Evolutionary conservation across 768 basidiomycete species (phyloP), one percentile per base, ranked within the genome.

Genomic region (Scleroderma bovista): DNA sequence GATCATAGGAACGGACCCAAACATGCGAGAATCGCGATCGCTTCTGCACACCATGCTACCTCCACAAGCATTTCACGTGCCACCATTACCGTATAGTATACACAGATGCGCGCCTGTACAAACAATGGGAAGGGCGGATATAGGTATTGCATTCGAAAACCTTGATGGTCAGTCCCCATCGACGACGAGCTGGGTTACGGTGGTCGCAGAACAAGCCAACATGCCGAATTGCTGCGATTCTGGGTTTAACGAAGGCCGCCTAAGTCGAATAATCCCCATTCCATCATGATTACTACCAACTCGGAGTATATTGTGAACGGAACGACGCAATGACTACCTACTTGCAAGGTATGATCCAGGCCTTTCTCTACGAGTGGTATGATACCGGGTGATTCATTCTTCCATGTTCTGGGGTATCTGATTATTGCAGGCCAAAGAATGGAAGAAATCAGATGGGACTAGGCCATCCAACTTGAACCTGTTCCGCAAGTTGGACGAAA

Each of bases 291-390:
- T 49, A 58, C 59, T 2, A 59, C 65, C 2, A 66, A 71, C 50
- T 68, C 69, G 4, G 61, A 67, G 46, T 71, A 71, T 33, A 63
- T 69, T 0, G 62, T 63, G 17, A 65, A 67, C 37, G 69, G 66
- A 11, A 63, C 69, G 31, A 64, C 64, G 1, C 62, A 69, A 50
- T 69, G 68, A 66, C 38, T 67, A 10, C 64, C 64, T 5, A 24
- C 11, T 13, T 71, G 68, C 68, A 62, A 61, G 60, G 67, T 67
- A 22, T 23, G 40, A 29, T 5, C 26, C 26, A 29, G 26, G 4
- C 26, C 26, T 29, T 29, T 29, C 26, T n/a, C n/a, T n/a, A n/a
- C n/a, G n/a, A n/a, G n/a, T n/a, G n/a, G n/a, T n/a, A n/a, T n/a
- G n/a, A n/a, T 29, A 29, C 26, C 9, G 26, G 26, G 9, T 9